Base-by-base conservation (phyloP, 345 rosid species). In the Luvunga scandens region DNA sequence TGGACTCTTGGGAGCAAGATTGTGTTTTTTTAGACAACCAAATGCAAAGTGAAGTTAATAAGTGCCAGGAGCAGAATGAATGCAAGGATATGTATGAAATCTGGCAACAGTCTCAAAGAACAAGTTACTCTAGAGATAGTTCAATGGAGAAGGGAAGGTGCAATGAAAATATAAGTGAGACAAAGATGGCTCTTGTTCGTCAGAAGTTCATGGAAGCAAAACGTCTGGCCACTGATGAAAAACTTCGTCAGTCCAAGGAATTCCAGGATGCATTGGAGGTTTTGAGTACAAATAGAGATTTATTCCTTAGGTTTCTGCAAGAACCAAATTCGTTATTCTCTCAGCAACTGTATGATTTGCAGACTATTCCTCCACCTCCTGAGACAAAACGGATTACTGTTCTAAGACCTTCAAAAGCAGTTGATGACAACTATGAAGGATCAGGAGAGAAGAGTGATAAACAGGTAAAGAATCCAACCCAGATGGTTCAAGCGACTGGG, bases 121-220 rank as follows among this genome's bases (percentile, higher is more conserved):
- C 68, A 70, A 86, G 71, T 31, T 76, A 75, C 75, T 77, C 83
- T 39, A 85, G 91, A 73, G 90, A 86, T 71, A 75, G 78, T 80
- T 84, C 90, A 45, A 86, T 84, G 65, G 87, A 84, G 70, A 89
- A 90, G 81, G 86, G 82, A 76, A 84, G 83, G 61, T 71, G 56
- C 71, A 70, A 64, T 64, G 90, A 75, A 48, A 78, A 60, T 60
- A 8, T 28, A 62, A 84, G 85, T 78, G 86, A 90, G 78, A 85
- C 76, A 77, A 88, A 84, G 84, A 81, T 93, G 95, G 93, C 91
- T 85, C 86, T 91, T 78, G 92, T 91, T 80, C 94, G 92, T 78
- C 92, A 88, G 65, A 96, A 92, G 84, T 96, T 96, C 85, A 73
- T 85, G 85, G 98, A 96, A 86, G 97, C 91, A 28, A 96, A 92